Conservation (phyloP, 768 basidiomycete genomes). For the Cubamyces sp. region DNA sequence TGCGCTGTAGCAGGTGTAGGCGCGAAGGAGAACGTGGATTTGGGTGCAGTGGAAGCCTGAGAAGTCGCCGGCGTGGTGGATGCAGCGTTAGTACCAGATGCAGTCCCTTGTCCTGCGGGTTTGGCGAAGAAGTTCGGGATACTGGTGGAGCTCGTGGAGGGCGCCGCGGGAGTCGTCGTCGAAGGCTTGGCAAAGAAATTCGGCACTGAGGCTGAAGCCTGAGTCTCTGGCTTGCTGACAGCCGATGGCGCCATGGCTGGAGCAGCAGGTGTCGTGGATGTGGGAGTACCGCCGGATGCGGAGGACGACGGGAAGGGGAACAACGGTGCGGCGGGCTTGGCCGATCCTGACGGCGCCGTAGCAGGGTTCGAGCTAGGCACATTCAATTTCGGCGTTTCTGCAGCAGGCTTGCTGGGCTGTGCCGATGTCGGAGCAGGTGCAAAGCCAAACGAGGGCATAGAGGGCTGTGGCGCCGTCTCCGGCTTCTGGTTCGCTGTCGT, state of each 20-base stretch:
- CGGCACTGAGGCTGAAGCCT: slow-evolving; percentile 31
- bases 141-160: slow-evolving; percentile 1
- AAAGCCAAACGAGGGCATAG: slow-evolving; percentile 9
- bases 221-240: not conserved
- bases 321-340: slow-evolving; percentile 17
- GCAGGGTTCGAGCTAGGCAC: slow-evolving; percentile 14
- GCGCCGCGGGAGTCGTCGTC: slow-evolving; percentile 14
- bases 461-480: not conserved
- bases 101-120: slow-evolving; percentile 17
- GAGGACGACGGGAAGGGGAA: slow-evolving; percentile 9
- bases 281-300: slow-evolving; percentile 22
- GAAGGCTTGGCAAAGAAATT: slow-evolving; percentile 39
- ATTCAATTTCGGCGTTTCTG: slow-evolving; percentile 1
- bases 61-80: slow-evolving; percentile 14
- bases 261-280: slow-evolving; percentile 17
- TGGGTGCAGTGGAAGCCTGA: slow-evolving; percentile 14
- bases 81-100: slow-evolving; percentile 7
- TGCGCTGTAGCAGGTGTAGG: slow-evolving; percentile 1
- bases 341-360: slow-evolving; percentile 14
- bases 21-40: slow-evolving; percentile 18
- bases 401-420: slow-evolving; percentile 32
- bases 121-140: slow-evolving; percentile 40
- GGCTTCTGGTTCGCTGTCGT: not conserved
- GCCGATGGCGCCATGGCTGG: not conserved
- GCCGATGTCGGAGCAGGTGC: slow-evolving; percentile 18